Evolutionary conservation across 2,329 filamentous ascomycete species (phyloP), one percentile per base, ranked within the genome.

Genomic region (Cryphonectria carpinicola): DNA sequence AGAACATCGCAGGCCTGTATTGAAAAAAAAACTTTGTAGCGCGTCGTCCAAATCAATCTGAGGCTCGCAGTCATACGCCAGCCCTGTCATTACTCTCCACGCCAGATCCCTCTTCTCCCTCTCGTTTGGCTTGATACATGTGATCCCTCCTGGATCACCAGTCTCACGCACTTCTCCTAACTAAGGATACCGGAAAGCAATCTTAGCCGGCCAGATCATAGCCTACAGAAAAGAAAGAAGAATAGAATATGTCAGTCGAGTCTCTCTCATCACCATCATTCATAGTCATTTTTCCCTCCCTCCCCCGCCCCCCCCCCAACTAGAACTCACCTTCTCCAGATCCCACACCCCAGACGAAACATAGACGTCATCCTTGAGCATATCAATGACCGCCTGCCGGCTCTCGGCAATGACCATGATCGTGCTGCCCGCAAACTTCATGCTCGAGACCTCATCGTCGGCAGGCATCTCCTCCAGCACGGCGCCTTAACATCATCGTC

Each of bases 321-420:
- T 13, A 11, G 10, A 43, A 46, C 79, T 76, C 73, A 88, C 88
- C 76, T 92, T 92, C 49, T 90, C 87, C 71, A 92, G 78, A 83
- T 97, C 93, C 94, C 94, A 97, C 11, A 97, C 94, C 0, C 90
- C 93, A 60, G 81, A 85, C 72, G 82, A 85, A 13, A 86, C 84
- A 81, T 97, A 97, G 13, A 94, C 83, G 82, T 97, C 94, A 65
- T 88, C 85, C 79, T 87, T 88, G 63, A 97, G 79, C 66, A 87
- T 77, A 75, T 91, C 86, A 56, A 91, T 79, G 2, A 93, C 88
- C 78, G 94, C 91, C 74, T 94, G 91, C 76, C 87, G 89, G 11
- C 86, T 90, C 73, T 88, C 86, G 10, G 92, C 93, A 41, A 87
- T 80, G 54, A 88, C 83, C 39, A 97, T 84, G 77, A 96, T 82